Evolutionary conservation across 2,329 filamentous ascomycete genomes (phyloP), one percentile per base, ranked within the genome.

Genomic region (Phaeosphaeriaceae sp.): DNA sequence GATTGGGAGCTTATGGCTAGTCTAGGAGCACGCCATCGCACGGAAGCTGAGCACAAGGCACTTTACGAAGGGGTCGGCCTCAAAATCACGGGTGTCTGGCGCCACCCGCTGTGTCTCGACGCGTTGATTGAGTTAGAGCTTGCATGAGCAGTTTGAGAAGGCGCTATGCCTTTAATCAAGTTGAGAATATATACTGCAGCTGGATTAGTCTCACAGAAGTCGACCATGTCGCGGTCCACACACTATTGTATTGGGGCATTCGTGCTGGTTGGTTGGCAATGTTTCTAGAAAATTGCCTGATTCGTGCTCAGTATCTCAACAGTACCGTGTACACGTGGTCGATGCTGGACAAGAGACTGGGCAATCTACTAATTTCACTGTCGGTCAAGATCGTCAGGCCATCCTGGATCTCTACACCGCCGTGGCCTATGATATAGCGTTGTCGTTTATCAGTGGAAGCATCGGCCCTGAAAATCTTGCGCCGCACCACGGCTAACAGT

Each of bases 1-100:
- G 69, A 70, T 45, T 71, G 67, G 69, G 65, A 70, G 48, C 60
- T 71, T 5, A 71, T 70, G 69, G 57, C 54, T 3, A 48, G 42
- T 45, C 60, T 71, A 25, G 67, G 66, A 10, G 57, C 68, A 1
- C 60, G 69, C 5, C 69, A 72, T n/a, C 54, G 69, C 20, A 72
- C 68, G 0, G 65, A 62, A 45, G 61, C 58, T 19, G 65, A 69
- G 48, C 68, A 72, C 44, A 24, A 51, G 6, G 56, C 54, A 22
- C 33, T 72, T 49, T 72, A 69, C 17, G 60, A 68, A 48, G 55
- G 61, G 2, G 67, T 48, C 0, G 68, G 68, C 13, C 25, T 70
- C 41, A 63, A 58, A 17, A 46, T 70, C 1, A 56, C 20, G 1
- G 66, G 68, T 1, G 49, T 72, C 1, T 72, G 68, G 68, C 52